Evolutionary conservation across 495 filamentous ascomycete species (phyloP).

Genomic region (Sphaerosporella brunnea): DNA sequence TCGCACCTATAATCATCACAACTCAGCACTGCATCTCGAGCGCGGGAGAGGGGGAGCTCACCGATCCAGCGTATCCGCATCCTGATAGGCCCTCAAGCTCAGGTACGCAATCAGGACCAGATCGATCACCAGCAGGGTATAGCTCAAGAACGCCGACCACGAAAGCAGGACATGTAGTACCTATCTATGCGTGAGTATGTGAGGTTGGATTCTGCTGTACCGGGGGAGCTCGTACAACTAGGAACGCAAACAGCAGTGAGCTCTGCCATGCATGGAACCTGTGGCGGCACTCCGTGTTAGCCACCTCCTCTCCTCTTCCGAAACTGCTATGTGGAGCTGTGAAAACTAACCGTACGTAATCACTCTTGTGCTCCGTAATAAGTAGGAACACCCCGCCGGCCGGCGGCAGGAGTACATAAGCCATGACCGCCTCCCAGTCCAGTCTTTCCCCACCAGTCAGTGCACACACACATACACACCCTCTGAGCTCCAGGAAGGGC

Average conservation of each 20-base stretch:
- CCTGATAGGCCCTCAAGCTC: slow-evolving; percentile 59
- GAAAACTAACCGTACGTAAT: slow-evolving; percentile 81
- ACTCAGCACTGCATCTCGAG: neutral
- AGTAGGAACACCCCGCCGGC: slow-evolving; percentile 71
- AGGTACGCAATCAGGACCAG: slow-evolving; percentile 59
- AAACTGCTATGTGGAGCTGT: neutral
- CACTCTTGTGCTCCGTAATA: slow-evolving; percentile 79
- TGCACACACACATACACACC: neutral
- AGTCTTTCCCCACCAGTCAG: slow-evolving; percentile 23
- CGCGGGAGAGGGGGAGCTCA: slow-evolving; percentile 27
- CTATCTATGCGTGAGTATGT: slow-evolving; percentile 27
- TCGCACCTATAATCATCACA: slow-evolving; percentile 38
- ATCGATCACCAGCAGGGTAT: slow-evolving; percentile 62
- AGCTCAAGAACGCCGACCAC: slow-evolving; percentile 68
- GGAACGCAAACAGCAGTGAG: slow-evolving; percentile 61
- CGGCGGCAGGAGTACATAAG: slow-evolving; percentile 74
- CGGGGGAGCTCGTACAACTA: slow-evolving; percentile 45
- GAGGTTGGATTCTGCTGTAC: slow-evolving; percentile 6
- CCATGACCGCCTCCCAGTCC: slow-evolving; percentile 75
- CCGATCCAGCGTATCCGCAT: slow-evolving; percentile 82
- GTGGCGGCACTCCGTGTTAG: slow-evolving; percentile 10
- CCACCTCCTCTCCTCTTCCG: neutral
- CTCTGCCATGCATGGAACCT: slow-evolving; percentile 97
- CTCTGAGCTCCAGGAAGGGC: neutral
- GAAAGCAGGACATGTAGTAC: slow-evolving; percentile 66